phyloP scores from a whole-genome alignment of 1,284 basidiomycete species.

The Naganishia sp. region DNA sequence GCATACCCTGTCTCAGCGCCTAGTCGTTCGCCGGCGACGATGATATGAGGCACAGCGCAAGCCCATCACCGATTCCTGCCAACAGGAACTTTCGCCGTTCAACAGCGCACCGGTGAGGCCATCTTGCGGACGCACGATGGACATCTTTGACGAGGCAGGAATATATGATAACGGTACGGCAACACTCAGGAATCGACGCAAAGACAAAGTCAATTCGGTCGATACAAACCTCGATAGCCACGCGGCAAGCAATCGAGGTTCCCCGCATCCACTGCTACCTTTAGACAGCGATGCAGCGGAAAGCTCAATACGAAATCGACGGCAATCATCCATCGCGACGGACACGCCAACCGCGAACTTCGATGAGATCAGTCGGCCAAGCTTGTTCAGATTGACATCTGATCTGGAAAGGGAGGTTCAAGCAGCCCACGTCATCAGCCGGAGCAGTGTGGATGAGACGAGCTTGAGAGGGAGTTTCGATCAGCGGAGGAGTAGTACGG shows the following conservation, averaged over 20 bases:
- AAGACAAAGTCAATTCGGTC: neutral
- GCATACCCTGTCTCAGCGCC: no score
- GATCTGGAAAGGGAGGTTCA: constrained; percentile 49
- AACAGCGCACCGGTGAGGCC: neutral
- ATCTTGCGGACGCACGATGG: neutral
- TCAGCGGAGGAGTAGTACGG: constrained; percentile 39
- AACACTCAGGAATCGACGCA: constrained; percentile 5
- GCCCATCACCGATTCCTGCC: no score
- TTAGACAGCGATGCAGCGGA: neutral
- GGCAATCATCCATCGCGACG: neutral
- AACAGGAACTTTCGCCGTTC: no score
- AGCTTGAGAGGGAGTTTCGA: constrained; percentile 44
- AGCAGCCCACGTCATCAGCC: constrained; percentile 41
- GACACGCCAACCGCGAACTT: neutral
- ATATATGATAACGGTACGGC: neutral
- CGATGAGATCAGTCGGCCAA: constrained; percentile 36
- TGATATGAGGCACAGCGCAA: no score
- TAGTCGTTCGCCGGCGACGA: no score
- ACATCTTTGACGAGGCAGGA: neutral
- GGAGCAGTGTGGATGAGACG: constrained; percentile 36
- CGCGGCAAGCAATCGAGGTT: constrained; percentile 1
- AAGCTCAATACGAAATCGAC: neutral
- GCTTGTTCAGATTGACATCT: constrained; percentile 43
- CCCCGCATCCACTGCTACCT: constrained; percentile 14
- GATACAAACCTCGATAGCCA: neutral